A percentile compares a stretch with the other conserved stretches of the same genome.
Evolutionary conservation across 805 yeast genomes (phyloP).

Genomic region (Saccharomycopsis fodiens): DNA sequence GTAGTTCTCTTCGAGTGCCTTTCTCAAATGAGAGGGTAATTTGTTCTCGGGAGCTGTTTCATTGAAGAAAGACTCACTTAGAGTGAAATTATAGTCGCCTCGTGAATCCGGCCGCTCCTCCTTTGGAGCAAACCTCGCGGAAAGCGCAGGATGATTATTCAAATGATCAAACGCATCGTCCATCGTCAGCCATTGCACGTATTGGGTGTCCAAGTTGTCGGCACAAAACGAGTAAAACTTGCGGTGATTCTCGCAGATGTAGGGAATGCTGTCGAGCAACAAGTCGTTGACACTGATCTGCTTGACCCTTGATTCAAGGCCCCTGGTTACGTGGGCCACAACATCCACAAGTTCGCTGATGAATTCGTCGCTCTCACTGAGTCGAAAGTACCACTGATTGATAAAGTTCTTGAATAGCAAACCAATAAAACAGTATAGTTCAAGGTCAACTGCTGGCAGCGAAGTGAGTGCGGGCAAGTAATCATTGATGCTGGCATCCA

Average conservation of each 20-base stretch:
- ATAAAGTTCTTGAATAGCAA: constrained; percentile 41
- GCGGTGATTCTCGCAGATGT: constrained; percentile 33
- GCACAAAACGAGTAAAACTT: constrained; percentile 26
- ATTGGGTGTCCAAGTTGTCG: constrained; percentile 26
- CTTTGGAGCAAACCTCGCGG: constrained; percentile 12
- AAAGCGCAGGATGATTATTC: constrained; percentile 31
- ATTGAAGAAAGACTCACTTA: constrained; percentile 6
- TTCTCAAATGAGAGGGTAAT: constrained; percentile 15
- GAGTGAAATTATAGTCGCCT: constrained; percentile 3
- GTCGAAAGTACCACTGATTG: constrained; percentile 35
- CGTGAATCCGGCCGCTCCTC: not conserved
- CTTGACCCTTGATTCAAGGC: constrained; percentile 29
- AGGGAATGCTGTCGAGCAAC: constrained; percentile 39
- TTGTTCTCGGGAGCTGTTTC: constrained; percentile 21
- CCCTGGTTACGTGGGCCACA: constrained; percentile 33
- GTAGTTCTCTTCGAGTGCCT: constrained; percentile 29
- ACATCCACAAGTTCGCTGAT: constrained; percentile 33
- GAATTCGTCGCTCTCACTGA: constrained; percentile 37
- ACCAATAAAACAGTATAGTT: constrained; percentile 40
- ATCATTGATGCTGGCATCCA: constrained; percentile 21
- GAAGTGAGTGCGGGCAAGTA: constrained; percentile 34
- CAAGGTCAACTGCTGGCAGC: constrained; percentile 33
- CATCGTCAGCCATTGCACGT: constrained; percentile 28
- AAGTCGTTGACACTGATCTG: constrained; percentile 30
- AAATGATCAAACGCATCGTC: constrained; percentile 30